Base-by-base conservation (phyloP, 2,329 filamentous ascomycete genomes). In the Trichoderma sp. region DNA sequence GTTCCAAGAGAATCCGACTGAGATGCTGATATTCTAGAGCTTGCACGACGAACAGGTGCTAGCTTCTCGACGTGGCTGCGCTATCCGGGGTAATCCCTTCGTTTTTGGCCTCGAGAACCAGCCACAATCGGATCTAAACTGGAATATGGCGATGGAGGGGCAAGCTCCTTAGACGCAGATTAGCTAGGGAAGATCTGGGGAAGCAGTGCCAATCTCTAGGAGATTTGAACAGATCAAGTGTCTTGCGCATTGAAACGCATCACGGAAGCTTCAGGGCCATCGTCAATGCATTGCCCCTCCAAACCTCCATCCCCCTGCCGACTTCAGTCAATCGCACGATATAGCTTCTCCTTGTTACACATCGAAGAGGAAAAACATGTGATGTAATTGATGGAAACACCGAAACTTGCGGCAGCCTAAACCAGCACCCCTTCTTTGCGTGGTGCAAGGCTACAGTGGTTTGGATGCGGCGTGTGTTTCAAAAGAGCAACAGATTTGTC, bases 401-500 rank as follows among this genome's bases (percentile, higher is more conserved):
- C 15, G 17, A 19, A 35, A 34, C n/a, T 54, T 34, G 50, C 25
- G 42, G 39, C 27, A 29, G 27, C 27, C n/a, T 3, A 54, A 17
- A 37, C n/a, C 42, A 50, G 17, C 27, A 39, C 50, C 25, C 50
- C 35, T 17, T 42, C 29, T 29, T 42, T 50, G 61, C 50, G 60
- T 64, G 27, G 52, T 35, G 25, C 48, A 53, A 42, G 22, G 50
- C 50, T 64, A 32, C 61, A 63, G 48, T 42, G 57, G 58, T 9
- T 54, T 50, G 50, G 61, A 56, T 42, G 61, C 27, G 32, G 37
- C 32, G 63, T 35, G 56, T 48, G 63, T 66, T 66, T 66, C 63
- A 66, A 58, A 27, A 29, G 37, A 37, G 63, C 53, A 58, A 66
- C 63, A 66, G 34, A 66, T 37, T 25, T 37, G 63, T 66, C 48